phyloP scores from a whole-genome alignment of 2,329 filamentous ascomycete species.

The Nigrograna mackinnonii region DNA sequence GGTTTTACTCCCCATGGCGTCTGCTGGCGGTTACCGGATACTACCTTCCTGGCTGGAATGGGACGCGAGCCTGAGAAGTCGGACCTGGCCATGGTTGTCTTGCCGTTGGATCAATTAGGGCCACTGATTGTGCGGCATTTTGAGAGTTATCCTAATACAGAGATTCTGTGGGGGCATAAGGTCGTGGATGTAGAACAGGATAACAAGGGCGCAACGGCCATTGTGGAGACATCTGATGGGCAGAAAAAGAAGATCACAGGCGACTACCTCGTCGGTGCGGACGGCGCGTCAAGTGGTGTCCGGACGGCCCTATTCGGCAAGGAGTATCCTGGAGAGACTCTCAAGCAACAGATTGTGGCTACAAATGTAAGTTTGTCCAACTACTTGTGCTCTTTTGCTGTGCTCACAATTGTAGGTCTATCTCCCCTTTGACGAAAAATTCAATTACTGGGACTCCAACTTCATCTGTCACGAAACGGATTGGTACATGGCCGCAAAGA shows the following conservation, averaged over 20 bases:
- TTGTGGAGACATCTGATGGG: conserved; percentile 28
- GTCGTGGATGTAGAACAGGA: conserved; percentile 34
- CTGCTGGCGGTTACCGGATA: conserved; percentile 48
- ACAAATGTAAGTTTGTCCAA: conserved; percentile 55
- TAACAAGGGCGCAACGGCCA: conserved; percentile 27
- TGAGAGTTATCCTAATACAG: conserved; percentile 24
- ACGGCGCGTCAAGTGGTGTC: conserved; percentile 37
- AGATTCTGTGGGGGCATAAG: conserved; percentile 36
- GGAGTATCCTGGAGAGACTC: conserved; percentile 61
- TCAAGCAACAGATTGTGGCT: conserved; percentile 64
- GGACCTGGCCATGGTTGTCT: conserved; percentile 30
- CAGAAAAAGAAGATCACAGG: conserved; percentile 26
- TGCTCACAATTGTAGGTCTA: conserved; percentile 53
- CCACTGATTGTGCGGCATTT: conserved; percentile 32
- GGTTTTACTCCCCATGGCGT: conserved; percentile 48
- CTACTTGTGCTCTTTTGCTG: background rate
- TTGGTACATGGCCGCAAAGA: conserved; percentile 65
- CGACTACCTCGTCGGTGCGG: conserved; percentile 38
- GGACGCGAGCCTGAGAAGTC: conserved; percentile 30
- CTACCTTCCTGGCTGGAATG: conserved; percentile 33
- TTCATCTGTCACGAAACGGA: conserved; percentile 66
- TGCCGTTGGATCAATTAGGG: conserved; percentile 33
- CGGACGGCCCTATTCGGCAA: conserved; percentile 35
- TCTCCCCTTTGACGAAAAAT: conserved; percentile 61
- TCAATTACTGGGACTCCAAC: conserved; percentile 59